Evolutionary conservation across 2,329 filamentous ascomycete genomes (phyloP), one percentile per base, ranked within the genome.

Genomic region (Teratosphaeria nubilosa): DNA sequence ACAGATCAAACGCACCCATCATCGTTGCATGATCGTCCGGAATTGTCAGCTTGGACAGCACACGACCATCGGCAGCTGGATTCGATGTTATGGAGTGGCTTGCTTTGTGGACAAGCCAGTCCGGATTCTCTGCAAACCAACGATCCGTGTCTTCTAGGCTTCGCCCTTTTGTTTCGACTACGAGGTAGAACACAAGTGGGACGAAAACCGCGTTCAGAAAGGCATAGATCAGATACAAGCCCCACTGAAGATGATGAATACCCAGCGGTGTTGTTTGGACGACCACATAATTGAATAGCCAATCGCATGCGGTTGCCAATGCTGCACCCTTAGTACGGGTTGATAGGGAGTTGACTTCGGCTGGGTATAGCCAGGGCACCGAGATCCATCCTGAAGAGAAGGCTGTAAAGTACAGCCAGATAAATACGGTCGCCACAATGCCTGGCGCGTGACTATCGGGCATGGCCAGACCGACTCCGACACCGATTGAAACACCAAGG

Each of bases 321-420:
- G 79, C 78, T 63, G 80, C 80, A 48, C 78, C 79, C 71, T 81
- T 80, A 50, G 78, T 77, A 51, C 79, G 75, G 9, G 78, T 81
- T 67, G 77, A 78, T 64, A 80, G 75, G 6, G 79, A 79, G 56
- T 79, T 80, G 63, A 80, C 32, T 56, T 67, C 63, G 14, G 65
- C 63, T 4, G 51, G 51, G 20, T 64, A 64, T n/a, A 65, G 57
- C 65, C 65, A 68, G 0, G 65, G 65, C 11, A 68, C 60, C 7
- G 63, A 62, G 13, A 68, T 62, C 65, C 65, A 67, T 11, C 79
- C 83, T 0, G 83, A 83, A 34, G 84, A 85, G 62, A 87, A 87
- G 55, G 83, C 83, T 3, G 83, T 83, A 65, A 87, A 87, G 72
- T 86, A 88, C 2, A 83, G 78, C 73, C 87, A 87, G n/a, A 88